These are phyloP conservation scores for Xylaria castorea DNA, from an alignment of 495 filamentous ascomycete species.

Conservation along the genomic window DNA sequence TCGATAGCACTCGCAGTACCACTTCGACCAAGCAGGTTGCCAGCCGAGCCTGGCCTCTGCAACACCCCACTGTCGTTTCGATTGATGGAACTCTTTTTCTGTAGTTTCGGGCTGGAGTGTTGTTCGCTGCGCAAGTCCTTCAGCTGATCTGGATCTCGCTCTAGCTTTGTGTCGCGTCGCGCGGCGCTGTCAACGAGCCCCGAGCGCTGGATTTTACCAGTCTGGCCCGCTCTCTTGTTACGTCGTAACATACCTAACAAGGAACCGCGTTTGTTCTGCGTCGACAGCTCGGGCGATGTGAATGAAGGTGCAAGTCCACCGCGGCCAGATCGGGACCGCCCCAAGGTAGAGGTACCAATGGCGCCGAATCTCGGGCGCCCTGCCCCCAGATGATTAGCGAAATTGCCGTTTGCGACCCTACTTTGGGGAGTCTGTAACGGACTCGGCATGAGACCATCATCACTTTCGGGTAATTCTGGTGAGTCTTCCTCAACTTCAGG, in stretches of 20 bases:
- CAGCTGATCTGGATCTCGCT: slow-evolving; percentile 54
- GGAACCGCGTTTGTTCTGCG: slow-evolving; percentile 42
- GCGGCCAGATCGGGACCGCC: slow-evolving; percentile 46
- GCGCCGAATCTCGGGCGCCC: slow-evolving; percentile 33
- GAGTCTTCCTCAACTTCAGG: slow-evolving; percentile 48
- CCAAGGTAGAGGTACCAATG: slow-evolving; percentile 39
- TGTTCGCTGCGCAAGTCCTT: slow-evolving; percentile 35
- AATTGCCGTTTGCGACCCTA: background rate
- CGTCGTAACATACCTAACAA: slow-evolving; percentile 55
- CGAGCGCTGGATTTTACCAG: slow-evolving; percentile 49
- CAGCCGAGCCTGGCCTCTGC: slow-evolving; percentile 38
- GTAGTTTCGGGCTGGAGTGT: slow-evolving; percentile 39
- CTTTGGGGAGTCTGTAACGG: slow-evolving; percentile 33
- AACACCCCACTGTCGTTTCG: slow-evolving; percentile 31
- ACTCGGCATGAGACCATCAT: slow-evolving; percentile 37
- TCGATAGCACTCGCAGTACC: slow-evolving; percentile 15
- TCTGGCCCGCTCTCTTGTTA: slow-evolving; percentile 48
- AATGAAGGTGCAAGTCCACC: slow-evolving; percentile 39
- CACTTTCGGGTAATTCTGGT: slow-evolving; percentile 41
- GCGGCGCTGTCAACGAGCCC: slow-evolving; percentile 56
- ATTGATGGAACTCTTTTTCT: slow-evolving; percentile 39
- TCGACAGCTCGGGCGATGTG: slow-evolving; percentile 26
- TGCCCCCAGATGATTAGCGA: slow-evolving; percentile 1
- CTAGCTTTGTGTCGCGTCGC: slow-evolving; percentile 57
- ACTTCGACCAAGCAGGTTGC: slow-evolving; percentile 36